phyloP scores from a whole-genome alignment of 2,329 filamentous ascomycete genomes.

The Penicillium sp. region DNA sequence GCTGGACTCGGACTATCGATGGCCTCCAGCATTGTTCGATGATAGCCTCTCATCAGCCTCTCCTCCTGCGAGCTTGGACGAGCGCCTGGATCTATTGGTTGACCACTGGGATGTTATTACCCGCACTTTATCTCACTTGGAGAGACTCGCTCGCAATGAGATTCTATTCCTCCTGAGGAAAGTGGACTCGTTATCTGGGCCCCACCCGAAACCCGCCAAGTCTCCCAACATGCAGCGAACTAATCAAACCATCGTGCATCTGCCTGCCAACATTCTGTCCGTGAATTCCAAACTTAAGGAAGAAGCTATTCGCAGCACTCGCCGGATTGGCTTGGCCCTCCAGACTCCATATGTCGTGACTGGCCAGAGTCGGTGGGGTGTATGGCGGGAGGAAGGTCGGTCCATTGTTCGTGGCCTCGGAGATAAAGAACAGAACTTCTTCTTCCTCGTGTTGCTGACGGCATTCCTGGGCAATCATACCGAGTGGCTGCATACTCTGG shows the following conservation, averaged over 20 bases:
- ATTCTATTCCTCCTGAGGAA: conserved; percentile 49
- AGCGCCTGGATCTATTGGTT: conserved; percentile 52
- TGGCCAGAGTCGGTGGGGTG: conserved; percentile 55
- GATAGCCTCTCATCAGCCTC: conserved; percentile 43
- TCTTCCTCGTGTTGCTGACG: conserved; percentile 55
- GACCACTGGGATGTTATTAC: conserved; percentile 58
- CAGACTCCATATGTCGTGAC: conserved; percentile 54
- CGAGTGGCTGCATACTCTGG: conserved; percentile 54
- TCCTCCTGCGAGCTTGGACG: conserved; percentile 48
- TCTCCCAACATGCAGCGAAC: conserved; percentile 46
- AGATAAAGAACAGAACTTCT: conserved; percentile 54
- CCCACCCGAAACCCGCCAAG: conserved; percentile 43
- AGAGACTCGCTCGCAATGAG: conserved; percentile 49
- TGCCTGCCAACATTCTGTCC: conserved; percentile 47
- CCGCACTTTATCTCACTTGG: conserved; percentile 51
- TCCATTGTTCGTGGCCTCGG: conserved; percentile 53
- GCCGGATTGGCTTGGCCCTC: conserved; percentile 51
- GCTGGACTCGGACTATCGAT: conserved; percentile 40
- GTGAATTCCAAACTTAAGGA: conserved; percentile 44
- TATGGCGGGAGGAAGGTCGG: conserved; percentile 57
- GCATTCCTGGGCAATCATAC: conserved; percentile 57
- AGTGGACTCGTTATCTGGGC: conserved; percentile 40
- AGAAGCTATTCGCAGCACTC: conserved; percentile 45
- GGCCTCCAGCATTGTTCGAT: conserved; percentile 34
- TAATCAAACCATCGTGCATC: conserved; percentile 46